Conservation (phyloP, 371 early-diverging fungal genomes). For the Nematocida ironsii region DNA sequence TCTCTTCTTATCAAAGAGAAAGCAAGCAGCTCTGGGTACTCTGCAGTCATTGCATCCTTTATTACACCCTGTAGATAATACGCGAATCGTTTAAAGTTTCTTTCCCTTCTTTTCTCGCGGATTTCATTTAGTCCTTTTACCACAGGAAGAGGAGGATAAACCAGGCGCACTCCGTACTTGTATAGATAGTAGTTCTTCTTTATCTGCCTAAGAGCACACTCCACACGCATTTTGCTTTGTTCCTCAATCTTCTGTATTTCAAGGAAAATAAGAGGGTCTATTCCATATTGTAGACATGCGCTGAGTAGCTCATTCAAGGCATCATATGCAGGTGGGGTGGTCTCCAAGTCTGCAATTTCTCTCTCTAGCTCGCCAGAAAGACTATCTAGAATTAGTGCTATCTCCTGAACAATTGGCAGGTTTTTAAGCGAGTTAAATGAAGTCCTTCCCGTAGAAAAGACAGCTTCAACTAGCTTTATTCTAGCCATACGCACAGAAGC, state of each 20-base stretch:
- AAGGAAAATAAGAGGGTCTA: slow-evolving; percentile 53
- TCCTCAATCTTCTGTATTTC: slow-evolving; percentile 48
- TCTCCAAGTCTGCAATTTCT: slow-evolving; percentile 28
- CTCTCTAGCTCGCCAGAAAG: slow-evolving; percentile 28
- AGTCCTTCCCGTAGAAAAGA: neutral
- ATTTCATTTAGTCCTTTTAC: neutral
- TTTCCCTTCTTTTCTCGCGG: slow-evolving; percentile 13
- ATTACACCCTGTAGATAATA: slow-evolving; percentile 43
- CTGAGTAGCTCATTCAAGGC: slow-evolving; percentile 11
- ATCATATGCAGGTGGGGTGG: slow-evolving; percentile 31
- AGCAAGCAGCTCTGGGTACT: slow-evolving; percentile 38
- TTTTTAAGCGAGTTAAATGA: slow-evolving; percentile 6
- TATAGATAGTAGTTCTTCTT: slow-evolving; percentile 33
- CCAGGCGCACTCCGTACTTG: slow-evolving; percentile 49
- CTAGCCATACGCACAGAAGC: slow-evolving; percentile 38
- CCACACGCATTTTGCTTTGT: neutral
- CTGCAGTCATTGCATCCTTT: neutral
- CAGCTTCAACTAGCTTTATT: slow-evolving; percentile 24
- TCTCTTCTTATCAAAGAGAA: slow-evolving; percentile 47
- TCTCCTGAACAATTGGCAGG: neutral
- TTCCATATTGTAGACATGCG: slow-evolving; percentile 16
- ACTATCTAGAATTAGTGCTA: slow-evolving; percentile 24
- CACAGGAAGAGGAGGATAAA: neutral
- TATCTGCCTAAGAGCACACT: neutral
- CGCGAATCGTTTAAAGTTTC: slow-evolving; percentile 53